These are phyloP conservation scores for Fusarium humuli DNA, from an alignment of 2,329 filamentous ascomycete species.

Conservation along the genomic window DNA sequence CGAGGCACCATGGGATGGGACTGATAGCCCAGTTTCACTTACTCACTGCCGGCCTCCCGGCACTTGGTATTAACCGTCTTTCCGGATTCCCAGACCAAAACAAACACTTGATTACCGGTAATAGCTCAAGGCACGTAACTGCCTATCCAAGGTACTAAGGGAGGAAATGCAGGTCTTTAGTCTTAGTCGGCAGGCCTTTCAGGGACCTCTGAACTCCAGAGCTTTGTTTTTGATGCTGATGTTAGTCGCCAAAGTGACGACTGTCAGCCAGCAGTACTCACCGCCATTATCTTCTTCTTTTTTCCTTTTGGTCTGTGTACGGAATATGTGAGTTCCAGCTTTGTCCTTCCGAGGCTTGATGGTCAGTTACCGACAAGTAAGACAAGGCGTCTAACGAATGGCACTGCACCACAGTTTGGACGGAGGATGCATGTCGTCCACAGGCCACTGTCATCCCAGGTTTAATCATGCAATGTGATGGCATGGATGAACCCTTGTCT, in stretches of 20 bases:
- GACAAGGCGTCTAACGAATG: slow-evolving; percentile 10
- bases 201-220: not conserved
- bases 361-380: slow-evolving; percentile 19
- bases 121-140: not conserved
- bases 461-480: not conserved
- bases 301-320: not conserved
- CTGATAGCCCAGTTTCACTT: slow-evolving; percentile 7
- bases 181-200: slow-evolving; percentile 1
- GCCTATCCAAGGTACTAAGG: not conserved
- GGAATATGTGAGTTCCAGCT: not conserved
- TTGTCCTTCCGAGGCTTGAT: slow-evolving; percentile 1
- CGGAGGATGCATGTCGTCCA: not conserved
- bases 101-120: not conserved
- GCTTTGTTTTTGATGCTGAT: not conserved
- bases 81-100: slow-evolving; percentile 1
- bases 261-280: slow-evolving; percentile 4
- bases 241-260: not conserved
- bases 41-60: slow-evolving; percentile 17
- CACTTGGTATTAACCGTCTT: slow-evolving; percentile 7
- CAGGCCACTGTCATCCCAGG: not conserved
- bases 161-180: not conserved
- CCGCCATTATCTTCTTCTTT: slow-evolving; percentile 8
- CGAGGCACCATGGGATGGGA: not conserved
- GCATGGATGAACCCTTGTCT: slow-evolving; percentile 23
- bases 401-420: not conserved